Percentiles rank a stretch among this genome's conserved stretches.
Evolutionary conservation across 257 asterid species (phyloP).

Genomic region (Lithospermum erythrorhizon): DNA sequence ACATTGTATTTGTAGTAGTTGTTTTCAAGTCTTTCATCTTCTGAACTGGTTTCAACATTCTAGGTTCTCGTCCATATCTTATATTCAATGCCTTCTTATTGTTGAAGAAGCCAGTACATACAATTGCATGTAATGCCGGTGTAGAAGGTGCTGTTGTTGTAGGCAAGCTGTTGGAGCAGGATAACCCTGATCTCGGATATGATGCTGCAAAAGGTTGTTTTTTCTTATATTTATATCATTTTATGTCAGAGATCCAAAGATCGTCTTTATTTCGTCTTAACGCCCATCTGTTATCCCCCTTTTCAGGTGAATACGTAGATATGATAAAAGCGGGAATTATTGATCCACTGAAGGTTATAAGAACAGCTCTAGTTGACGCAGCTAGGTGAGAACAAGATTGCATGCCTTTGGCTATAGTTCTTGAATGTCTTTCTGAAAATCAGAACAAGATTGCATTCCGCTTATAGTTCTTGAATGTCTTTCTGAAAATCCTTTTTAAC

Average conservation of each 20-base stretch:
- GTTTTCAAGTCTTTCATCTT: not conserved
- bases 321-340: slow-evolving; percentile 51
- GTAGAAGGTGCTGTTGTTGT: slow-evolving; percentile 44
- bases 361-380: slow-evolving; percentile 56
- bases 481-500: not conserved
- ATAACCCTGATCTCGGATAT: slow-evolving; percentile 40
- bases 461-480: not conserved
- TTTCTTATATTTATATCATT: too few species aligned
- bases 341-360: slow-evolving; percentile 57
- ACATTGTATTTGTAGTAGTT: not conserved
- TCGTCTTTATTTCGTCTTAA: not conserved
- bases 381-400: slow-evolving; percentile 31
- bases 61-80: not conserved
- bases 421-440: too few species aligned
- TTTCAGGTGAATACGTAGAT: slow-evolving; percentile 45
- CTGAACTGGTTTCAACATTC: not conserved
- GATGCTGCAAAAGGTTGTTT: slow-evolving; percentile 50
- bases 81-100: not conserved
- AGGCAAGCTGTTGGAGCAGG: slow-evolving; percentile 44
- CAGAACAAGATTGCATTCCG: not conserved
- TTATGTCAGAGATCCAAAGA: not conserved
- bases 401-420: not conserved
- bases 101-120: slow-evolving; percentile 38
- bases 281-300: not conserved
- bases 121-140: slow-evolving; percentile 48